Conservation (phyloP, 192 early-diverging fungal genomes). For the Mortierella hygrophila region DNA sequence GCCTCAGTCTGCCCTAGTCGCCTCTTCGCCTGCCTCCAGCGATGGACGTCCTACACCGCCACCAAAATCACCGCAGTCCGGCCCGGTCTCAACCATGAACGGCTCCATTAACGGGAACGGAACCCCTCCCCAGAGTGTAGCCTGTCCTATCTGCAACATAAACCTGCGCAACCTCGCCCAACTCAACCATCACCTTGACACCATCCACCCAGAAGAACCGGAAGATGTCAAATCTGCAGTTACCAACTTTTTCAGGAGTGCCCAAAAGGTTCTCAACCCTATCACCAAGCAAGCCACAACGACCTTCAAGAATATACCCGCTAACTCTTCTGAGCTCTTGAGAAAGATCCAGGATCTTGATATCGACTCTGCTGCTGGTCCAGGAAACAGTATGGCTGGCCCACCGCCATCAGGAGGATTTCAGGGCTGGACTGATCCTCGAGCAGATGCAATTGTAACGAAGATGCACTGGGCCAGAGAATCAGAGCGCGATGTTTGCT, state of each 20-base stretch:
- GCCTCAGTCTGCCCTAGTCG: constrained; percentile 2
- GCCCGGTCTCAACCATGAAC: constrained; percentile 16
- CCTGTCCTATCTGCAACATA: constrained; percentile 57
- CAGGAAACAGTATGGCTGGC: constrained; percentile 40
- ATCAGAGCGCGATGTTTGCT: constrained; percentile 61
- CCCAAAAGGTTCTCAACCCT: constrained; percentile 65
- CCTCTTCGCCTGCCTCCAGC: constrained; percentile 1
- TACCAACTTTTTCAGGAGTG: constrained; percentile 63
- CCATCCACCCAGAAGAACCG: constrained; percentile 62
- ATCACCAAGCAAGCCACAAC: constrained; percentile 51
- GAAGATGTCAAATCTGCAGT: constrained; percentile 63
- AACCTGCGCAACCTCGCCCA: constrained; percentile 43
- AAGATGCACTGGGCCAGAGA: constrained; percentile 69
- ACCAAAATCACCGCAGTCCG: constrained; percentile 36
- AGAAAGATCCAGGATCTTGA: constrained; percentile 63
- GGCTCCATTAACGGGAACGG: background rate
- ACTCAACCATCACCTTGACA: constrained; percentile 63
- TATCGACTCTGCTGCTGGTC: constrained; percentile 37
- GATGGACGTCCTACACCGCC: constrained; percentile 24
- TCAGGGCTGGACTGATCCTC: constrained; percentile 52
- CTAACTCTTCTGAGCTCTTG: constrained; percentile 55
- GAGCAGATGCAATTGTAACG: constrained; percentile 60
- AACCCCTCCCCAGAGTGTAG: background rate
- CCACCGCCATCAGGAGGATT: constrained; percentile 46
- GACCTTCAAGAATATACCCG: constrained; percentile 57